A percentile compares a stretch with the other conserved stretches of the same genome.
phyloP scores from a whole-genome alignment of 768 basidiomycete species.

The Lentinula sp. region DNA sequence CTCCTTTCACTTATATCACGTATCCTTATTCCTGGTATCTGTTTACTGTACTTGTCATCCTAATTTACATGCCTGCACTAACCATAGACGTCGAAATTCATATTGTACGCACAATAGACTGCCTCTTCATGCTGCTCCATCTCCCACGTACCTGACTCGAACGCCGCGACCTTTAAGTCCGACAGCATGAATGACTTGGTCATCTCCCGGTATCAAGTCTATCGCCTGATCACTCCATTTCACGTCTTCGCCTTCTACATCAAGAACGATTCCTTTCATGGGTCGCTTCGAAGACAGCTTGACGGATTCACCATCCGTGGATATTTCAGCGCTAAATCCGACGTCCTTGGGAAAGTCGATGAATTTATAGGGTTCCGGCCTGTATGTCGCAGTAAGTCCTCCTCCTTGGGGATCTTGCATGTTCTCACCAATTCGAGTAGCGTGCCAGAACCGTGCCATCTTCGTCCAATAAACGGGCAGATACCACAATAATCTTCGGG shows the following conservation, averaged over 20 bases:
- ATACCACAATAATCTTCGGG: conserved; percentile 64
- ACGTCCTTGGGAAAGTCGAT: conserved; percentile 72
- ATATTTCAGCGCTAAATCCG: conserved; percentile 48
- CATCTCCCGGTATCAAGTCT: conserved; percentile 85
- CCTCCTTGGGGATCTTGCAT: no score
- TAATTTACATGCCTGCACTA: conserved; percentile 6
- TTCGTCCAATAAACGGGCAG: conserved; percentile 58
- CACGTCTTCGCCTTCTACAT: conserved; percentile 65
- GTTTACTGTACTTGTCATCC: conserved; percentile 8
- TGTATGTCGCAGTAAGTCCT: conserved; percentile 21
- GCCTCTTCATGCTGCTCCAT: conserved; percentile 56
- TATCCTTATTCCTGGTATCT: conserved; percentile 16
- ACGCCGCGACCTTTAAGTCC: conserved; percentile 66
- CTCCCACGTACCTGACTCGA: conserved; percentile 66
- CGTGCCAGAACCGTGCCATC: conserved; percentile 56
- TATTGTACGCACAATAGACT: conserved; percentile 1
- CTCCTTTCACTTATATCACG: conserved; percentile 17
- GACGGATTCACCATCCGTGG: conserved; percentile 52
- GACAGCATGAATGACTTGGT: conserved; percentile 56
- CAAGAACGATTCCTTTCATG: conserved; percentile 84
- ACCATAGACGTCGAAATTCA: background rate
- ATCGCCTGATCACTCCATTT: conserved; percentile 88
- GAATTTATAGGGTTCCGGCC: conserved; percentile 96
- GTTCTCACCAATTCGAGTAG: conserved; percentile 65
- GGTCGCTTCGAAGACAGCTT: conserved; percentile 56